These are phyloP conservation scores for Exophiala mesophila DNA, from an alignment of 2,329 filamentous ascomycete species.

Conservation along the genomic window DNA sequence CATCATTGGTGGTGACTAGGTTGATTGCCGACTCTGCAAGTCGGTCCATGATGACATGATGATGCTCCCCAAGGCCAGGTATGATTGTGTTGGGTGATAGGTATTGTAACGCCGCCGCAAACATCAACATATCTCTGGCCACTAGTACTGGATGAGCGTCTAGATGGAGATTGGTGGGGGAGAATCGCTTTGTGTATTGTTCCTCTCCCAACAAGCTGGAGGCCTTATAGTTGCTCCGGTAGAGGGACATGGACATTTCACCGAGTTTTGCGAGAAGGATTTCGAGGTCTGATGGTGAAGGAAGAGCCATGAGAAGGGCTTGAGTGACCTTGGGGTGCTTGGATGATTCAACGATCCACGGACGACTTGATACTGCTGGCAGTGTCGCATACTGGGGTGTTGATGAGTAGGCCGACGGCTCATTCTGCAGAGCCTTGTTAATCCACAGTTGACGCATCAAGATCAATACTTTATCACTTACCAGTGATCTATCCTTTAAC, in stretches of 20 bases:
- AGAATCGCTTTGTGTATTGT: neutral
- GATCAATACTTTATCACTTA: too few species aligned
- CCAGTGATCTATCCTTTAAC: neutral
- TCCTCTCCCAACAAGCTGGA: neutral
- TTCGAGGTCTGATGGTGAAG: constrained; percentile 35
- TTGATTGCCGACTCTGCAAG: constrained; percentile 30
- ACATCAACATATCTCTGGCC: constrained; percentile 1
- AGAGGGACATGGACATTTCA: constrained; percentile 34
- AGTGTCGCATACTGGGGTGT: neutral
- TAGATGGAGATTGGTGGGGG: neutral
- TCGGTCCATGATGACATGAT: constrained; percentile 5
- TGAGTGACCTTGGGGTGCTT: constrained; percentile 1
- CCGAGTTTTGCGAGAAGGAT: constrained; percentile 34
- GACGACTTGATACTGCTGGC: neutral
- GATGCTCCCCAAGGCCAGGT: constrained; percentile 1
- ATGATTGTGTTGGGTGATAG: neutral
- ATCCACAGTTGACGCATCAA: too few species aligned
- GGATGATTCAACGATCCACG: constrained; percentile 2
- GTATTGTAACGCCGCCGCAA: neutral
- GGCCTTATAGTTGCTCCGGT: neutral
- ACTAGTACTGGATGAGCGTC: neutral
- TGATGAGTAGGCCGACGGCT: neutral
- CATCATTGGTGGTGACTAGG: constrained; percentile 37
- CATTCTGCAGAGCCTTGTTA: neutral
- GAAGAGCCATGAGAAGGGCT: constrained; percentile 37